Evolutionary conservation across 2,329 filamentous ascomycete genomes (phyloP).

Genomic region (Aspergillus tubingensis): DNA sequence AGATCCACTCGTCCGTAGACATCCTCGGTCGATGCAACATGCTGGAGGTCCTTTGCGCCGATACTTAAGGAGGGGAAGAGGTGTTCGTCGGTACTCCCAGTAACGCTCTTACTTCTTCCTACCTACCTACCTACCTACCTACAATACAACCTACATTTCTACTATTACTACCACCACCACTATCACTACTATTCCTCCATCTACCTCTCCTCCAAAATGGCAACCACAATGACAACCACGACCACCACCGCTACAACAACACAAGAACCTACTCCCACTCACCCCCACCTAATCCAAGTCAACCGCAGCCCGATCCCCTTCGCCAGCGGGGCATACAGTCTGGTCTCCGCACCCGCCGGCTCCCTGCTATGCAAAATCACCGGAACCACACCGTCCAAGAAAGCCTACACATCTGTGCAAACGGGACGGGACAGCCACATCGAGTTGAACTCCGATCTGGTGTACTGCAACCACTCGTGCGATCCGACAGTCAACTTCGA

Average conservation of each 20-base stretch:
- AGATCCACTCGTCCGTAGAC: not conserved
- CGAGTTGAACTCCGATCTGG: constrained; percentile 58
- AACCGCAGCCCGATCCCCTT: constrained; percentile 37
- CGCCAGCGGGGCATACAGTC: constrained; percentile 47
- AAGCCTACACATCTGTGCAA: constrained; percentile 57
- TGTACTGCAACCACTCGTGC: constrained; percentile 61
- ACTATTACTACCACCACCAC: not conserved
- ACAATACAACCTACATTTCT: not conserved
- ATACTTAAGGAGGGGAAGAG: not conserved
- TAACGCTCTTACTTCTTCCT: not conserved
- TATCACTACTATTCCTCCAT: not conserved
- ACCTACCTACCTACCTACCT: not conserved
- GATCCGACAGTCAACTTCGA: constrained; percentile 57
- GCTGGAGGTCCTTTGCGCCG: not conserved
- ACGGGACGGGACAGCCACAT: constrained; percentile 53
- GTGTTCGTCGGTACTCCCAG: not conserved
- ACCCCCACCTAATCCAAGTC: constrained; percentile 32
- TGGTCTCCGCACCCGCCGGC: constrained; percentile 52
- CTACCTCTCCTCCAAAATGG: not conserved
- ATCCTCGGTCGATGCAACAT: not conserved
- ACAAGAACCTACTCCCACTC: constrained; percentile 22
- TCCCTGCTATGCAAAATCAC: constrained; percentile 53
- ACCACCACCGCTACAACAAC: constrained; percentile 21
- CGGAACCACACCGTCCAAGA: constrained; percentile 45
- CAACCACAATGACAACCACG: constrained; percentile 20